A percentile compares a stretch with the other conserved stretches of the same genome.
phyloP scores from a whole-genome alignment of 257 asterid species.

The Penstemon newberryi region DNA sequence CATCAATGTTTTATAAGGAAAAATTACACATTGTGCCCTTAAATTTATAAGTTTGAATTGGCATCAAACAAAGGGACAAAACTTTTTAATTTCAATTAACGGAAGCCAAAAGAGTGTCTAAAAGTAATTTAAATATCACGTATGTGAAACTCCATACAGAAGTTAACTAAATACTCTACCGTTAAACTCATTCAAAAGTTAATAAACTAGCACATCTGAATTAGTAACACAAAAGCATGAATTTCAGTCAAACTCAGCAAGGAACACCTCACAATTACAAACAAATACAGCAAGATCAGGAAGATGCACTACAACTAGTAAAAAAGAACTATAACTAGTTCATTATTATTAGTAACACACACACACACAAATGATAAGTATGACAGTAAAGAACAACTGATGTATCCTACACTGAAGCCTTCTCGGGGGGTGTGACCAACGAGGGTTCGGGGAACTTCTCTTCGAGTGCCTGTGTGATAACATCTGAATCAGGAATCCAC shows the following conservation, averaged over 20 bases:
- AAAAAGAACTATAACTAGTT: background rate
- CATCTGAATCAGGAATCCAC: conserved; percentile 95
- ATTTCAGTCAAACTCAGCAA: too few relatives aligned
- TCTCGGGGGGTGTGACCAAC: conserved; percentile 78
- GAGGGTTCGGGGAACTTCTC: conserved; percentile 87
- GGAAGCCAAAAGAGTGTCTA: background rate
- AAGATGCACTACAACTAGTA: background rate
- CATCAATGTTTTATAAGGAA: too few relatives aligned
- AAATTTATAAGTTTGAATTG: background rate
- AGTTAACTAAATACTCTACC: background rate
- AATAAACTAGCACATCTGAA: too few relatives aligned
- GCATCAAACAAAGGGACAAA: conserved; percentile 1
- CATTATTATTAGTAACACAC: background rate
- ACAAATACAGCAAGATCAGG: too few relatives aligned
- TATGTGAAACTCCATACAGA: background rate
- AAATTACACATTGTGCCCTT: too few relatives aligned
- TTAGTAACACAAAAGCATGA: too few relatives aligned
- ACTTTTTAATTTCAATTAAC: background rate
- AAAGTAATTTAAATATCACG: background rate
- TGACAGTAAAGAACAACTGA: too few relatives aligned
- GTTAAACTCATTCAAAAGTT: too few relatives aligned
- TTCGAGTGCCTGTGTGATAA: conserved; percentile 79
- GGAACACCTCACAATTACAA: too few relatives aligned
- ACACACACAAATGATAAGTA: background rate
- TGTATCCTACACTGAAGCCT: conserved; percentile 69